Conservation (phyloP, 164 flowering plant genomes). For the Platanus orientalis region DNA sequence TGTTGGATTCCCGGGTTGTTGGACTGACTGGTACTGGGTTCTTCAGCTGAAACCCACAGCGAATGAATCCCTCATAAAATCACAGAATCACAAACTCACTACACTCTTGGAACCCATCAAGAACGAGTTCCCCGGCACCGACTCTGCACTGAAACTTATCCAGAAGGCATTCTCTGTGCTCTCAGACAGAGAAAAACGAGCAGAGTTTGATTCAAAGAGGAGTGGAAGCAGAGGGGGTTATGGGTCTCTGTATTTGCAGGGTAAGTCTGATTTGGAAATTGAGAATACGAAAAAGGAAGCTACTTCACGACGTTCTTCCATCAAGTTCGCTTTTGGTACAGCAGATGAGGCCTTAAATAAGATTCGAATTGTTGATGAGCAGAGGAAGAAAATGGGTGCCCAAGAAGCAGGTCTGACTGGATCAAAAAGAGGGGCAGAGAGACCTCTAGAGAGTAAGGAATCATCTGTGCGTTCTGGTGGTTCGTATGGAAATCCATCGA, state of each 20-base stretch:
- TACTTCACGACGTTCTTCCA: too few relatives aligned
- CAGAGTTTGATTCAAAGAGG: conserved; percentile 31
- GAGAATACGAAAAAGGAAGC: too few relatives aligned
- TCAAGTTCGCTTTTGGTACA: too few relatives aligned
- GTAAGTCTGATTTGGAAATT: too few relatives aligned
- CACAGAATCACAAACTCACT: conserved; percentile 49
- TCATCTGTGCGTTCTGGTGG: background rate
- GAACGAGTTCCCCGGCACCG: conserved; percentile 50
- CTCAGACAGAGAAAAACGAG: conserved; percentile 25
- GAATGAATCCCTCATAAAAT: conserved; percentile 38
- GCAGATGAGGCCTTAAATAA: background rate
- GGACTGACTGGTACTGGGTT: conserved; percentile 48
- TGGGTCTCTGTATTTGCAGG: background rate
- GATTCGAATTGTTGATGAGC: background rate
- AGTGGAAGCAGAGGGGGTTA: background rate
- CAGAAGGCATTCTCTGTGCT: conserved; percentile 47
- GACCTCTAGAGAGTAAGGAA: background rate
- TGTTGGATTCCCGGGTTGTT: conserved; percentile 26
- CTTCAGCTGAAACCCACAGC: conserved; percentile 39
- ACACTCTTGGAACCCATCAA: conserved; percentile 53
- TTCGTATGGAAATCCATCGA: background rate
- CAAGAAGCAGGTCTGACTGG: background rate
- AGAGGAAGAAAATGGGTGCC: background rate
- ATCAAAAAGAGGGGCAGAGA: background rate
- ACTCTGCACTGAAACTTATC: conserved; percentile 53